phyloP scores from a whole-genome alignment of 176 grass and related monocot genomes.

The Echinochloa phyllopogon region DNA sequence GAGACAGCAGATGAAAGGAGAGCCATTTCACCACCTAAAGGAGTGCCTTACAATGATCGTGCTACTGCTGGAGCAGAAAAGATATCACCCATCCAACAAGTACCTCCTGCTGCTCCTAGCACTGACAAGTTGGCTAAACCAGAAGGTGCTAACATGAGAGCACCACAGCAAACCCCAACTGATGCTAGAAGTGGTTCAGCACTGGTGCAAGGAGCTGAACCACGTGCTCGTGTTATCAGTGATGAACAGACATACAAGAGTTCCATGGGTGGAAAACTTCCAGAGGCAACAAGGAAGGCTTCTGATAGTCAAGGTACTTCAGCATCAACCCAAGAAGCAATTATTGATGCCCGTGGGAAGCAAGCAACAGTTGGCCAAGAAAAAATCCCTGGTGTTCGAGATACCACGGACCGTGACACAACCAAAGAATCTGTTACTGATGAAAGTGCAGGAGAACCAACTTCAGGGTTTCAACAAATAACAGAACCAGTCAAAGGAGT shows the following conservation, averaged over 20 bases:
- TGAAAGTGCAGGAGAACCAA: constrained; percentile 12
- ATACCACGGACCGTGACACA: not conserved
- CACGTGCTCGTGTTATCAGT: not conserved
- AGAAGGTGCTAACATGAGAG: constrained; percentile 4
- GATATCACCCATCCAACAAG: constrained; percentile 4
- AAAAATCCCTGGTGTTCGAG: not conserved
- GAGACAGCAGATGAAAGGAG: constrained; percentile 22
- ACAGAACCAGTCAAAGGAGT: constrained; percentile 8
- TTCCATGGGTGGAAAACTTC: not conserved
- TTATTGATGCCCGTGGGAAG: not conserved
- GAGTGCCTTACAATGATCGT: constrained; percentile 17
- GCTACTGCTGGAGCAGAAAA: constrained; percentile 10
- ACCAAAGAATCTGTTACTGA: not conserved
- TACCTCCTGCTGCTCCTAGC: not conserved
- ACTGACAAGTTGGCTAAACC: constrained; percentile 5
- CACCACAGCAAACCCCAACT: constrained; percentile 2
- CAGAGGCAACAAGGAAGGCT: not conserved
- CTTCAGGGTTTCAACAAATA: constrained; percentile 33
- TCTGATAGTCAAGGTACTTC: not conserved
- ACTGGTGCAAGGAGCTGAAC: not conserved
- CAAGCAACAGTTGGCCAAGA: not conserved
- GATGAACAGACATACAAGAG: constrained; percentile 15
- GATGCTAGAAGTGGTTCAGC: constrained; percentile 9
- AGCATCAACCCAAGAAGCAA: constrained; percentile 7
- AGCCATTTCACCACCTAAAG: constrained; percentile 20